Evolutionary conservation across 2,329 filamentous ascomycete genomes (phyloP).

Genomic region (Cylindrodendrum hubeiense): DNA sequence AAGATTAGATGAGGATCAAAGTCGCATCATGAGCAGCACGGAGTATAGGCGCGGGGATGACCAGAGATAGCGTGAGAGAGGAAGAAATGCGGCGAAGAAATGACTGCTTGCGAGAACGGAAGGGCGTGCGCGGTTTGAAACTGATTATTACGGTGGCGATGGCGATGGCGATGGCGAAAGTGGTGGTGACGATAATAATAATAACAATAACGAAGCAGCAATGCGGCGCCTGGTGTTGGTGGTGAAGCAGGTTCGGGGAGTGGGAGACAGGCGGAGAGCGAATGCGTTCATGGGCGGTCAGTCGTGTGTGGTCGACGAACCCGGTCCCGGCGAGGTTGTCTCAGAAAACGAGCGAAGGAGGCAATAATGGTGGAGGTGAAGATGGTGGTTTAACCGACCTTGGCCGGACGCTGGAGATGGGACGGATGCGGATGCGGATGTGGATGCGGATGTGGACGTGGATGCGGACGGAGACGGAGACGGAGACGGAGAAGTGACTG

Average conservation of each 20-base stretch:
- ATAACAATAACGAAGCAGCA: not conserved
- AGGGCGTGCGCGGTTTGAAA: not conserved
- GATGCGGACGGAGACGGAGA: constrained; percentile 5
- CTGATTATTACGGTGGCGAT: not conserved
- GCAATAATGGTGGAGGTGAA: constrained; percentile 32
- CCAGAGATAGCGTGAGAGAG: constrained; percentile 19
- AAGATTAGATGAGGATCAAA: constrained; percentile 29
- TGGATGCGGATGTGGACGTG: constrained; percentile 16
- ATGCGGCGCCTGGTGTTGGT: not conserved
- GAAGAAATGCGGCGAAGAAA: constrained; percentile 5
- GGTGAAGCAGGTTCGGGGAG: not conserved
- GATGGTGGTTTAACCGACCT: constrained; percentile 39
- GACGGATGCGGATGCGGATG: constrained; percentile 31
- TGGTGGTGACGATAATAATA: not conserved
- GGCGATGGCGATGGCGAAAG: not conserved
- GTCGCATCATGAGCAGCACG: constrained; percentile 41
- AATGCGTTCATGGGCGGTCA: constrained; percentile 1
- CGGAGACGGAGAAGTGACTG: constrained; percentile 3
- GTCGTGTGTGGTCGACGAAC: constrained; percentile 17
- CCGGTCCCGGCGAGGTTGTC: constrained; percentile 14
- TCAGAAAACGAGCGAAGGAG: constrained; percentile 27
- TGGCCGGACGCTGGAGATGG: constrained; percentile 38
- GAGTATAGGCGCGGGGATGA: constrained; percentile 2
- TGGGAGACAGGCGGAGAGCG: constrained; percentile 1
- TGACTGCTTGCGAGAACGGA: not conserved